These are phyloP conservation scores for Musa itinerans DNA, from an alignment of 176 grass and related monocot species.

Conservation along the genomic window DNA sequence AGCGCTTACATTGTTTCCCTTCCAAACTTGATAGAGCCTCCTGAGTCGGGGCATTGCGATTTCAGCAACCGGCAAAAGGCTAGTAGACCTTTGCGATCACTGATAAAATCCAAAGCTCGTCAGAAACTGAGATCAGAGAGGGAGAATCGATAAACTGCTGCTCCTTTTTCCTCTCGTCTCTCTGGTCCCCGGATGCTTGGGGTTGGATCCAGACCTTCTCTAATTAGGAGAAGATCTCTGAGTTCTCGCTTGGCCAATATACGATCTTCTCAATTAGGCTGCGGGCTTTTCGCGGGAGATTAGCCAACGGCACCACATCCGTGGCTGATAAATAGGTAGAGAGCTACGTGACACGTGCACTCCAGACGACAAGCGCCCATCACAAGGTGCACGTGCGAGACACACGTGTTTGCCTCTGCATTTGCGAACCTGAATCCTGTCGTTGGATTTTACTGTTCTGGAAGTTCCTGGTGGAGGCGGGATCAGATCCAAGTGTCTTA, in stretches of 20 bases:
- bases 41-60: conserved; percentile 2
- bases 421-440: too few relatives aligned
- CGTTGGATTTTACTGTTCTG: too few relatives aligned
- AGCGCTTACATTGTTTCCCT: conserved; percentile 66
- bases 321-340: too few relatives aligned
- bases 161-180: not conserved
- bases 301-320: too few relatives aligned
- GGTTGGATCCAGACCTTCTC: not conserved
- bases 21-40: conserved; percentile 84
- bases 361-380: too few relatives aligned
- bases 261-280: not conserved
- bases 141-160: not conserved
- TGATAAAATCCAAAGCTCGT: not conserved
- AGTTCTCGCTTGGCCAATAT: not conserved
- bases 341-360: too few relatives aligned
- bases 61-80: not conserved
- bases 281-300: not conserved
- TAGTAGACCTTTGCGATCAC: not conserved
- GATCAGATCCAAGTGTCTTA: too few relatives aligned
- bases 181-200: not conserved
- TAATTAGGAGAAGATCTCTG: not conserved
- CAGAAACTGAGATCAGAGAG: not conserved
- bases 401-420: too few relatives aligned
- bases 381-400: too few relatives aligned
- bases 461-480: too few relatives aligned